Evolutionary conservation across 1,284 basidiomycete species (phyloP).

Genomic region (Ustilago xerochloae): DNA sequence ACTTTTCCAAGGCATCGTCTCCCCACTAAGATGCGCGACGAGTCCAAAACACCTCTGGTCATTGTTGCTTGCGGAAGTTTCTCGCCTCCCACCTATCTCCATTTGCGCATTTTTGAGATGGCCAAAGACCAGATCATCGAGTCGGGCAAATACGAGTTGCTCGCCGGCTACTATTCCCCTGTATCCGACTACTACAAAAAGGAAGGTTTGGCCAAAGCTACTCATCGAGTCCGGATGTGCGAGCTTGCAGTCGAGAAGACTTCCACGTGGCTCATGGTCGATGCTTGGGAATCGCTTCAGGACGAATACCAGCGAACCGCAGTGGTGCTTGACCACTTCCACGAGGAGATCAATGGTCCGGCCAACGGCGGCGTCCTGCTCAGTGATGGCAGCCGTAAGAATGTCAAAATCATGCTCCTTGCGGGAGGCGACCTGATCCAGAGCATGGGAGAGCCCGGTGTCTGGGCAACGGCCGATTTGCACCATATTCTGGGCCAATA

Average conservation of each 20-base stretch:
- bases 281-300: constrained; percentile 95
- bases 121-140: constrained; percentile 93
- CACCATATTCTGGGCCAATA: constrained; percentile 95
- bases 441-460: constrained; percentile 98
- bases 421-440: constrained; percentile 97
- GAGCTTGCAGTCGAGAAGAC: constrained; percentile 67
- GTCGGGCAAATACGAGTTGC: constrained; percentile 90
- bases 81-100: constrained; percentile 73
- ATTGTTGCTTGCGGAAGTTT: constrained; percentile 73
- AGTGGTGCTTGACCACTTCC: constrained; percentile 94
- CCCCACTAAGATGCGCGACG: constrained; percentile 64
- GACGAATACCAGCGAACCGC: constrained; percentile 90
- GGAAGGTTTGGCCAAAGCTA: constrained; percentile 64
- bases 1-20: constrained; percentile 64
- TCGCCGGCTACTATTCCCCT: constrained; percentile 92
- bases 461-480: constrained; percentile 95
- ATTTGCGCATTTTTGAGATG: constrained; percentile 95
- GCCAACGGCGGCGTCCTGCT: constrained; percentile 59
- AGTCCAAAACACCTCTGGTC: constrained; percentile 64
- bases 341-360: constrained; percentile 85
- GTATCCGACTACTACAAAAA: constrained; percentile 72
- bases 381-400: constrained; percentile 55
- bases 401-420: constrained; percentile 83
- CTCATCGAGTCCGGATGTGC: constrained; percentile 68
- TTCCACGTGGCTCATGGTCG: constrained; percentile 78